Conservation (phyloP, 176 grass and related monocot genomes). For the Aegilops umbellulata region DNA sequence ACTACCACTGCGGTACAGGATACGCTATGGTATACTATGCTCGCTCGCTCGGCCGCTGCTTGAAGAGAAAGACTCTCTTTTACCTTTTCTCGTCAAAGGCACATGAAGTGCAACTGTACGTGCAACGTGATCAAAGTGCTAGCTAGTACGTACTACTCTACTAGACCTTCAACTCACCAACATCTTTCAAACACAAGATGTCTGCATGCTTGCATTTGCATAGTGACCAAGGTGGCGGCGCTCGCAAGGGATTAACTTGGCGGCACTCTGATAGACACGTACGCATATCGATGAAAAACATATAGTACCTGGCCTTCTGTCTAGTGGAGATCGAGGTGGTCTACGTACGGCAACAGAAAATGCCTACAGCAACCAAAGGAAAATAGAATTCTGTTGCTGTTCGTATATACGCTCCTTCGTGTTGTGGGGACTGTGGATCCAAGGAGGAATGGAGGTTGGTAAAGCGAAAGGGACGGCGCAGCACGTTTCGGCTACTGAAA, state of each 20-base stretch:
- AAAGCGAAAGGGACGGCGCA: constrained; percentile 43
- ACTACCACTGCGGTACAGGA: background rate
- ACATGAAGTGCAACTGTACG: background rate
- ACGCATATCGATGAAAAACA: no score
- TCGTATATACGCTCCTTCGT: constrained; percentile 21
- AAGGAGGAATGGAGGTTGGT: constrained; percentile 39
- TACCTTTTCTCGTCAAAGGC: constrained; percentile 18
- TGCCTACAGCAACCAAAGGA: background rate
- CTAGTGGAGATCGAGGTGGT: constrained; percentile 6
- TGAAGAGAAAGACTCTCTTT: constrained; percentile 19
- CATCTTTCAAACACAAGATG: background rate
- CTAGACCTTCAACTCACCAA: background rate
- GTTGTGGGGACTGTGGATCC: background rate
- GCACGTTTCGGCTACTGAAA: constrained; percentile 17
- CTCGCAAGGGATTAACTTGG: constrained; percentile 9
- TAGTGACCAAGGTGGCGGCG: background rate
- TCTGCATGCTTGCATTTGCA: no score
- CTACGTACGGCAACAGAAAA: constrained; percentile 12
- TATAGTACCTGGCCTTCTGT: background rate
- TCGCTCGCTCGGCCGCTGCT: background rate
- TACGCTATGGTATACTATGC: background rate
- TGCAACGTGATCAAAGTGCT: background rate
- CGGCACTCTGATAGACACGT: constrained; percentile 15
- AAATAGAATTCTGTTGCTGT: background rate
- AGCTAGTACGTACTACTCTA: background rate